Conservation (phyloP, 129 eudicot genomes). For the Centella asiatica region DNA sequence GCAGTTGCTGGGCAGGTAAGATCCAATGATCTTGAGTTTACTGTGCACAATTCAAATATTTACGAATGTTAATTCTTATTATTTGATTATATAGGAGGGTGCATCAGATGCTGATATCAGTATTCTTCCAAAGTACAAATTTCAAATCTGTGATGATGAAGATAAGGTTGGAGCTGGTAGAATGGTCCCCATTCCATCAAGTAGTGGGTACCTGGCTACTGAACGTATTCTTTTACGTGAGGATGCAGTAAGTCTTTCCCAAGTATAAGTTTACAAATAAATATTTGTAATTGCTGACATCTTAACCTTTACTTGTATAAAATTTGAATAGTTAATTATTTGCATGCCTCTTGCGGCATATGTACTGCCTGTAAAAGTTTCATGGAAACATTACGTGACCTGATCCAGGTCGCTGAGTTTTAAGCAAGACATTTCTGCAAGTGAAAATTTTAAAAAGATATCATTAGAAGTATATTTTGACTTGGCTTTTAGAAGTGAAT, state of each 20-base stretch:
- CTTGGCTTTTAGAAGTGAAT: background rate
- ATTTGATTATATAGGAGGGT: slow-evolving; percentile 60
- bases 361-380: too few relatives aligned
- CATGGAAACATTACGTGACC: too few relatives aligned
- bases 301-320: too few relatives aligned
- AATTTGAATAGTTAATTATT: too few relatives aligned
- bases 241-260: slow-evolving; percentile 70
- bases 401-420: too few relatives aligned
- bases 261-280: background rate
- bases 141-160: slow-evolving; percentile 42
- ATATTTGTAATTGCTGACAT: background rate
- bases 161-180: slow-evolving; percentile 71
- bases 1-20: slow-evolving; percentile 92
- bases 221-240: slow-evolving; percentile 81
- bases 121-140: slow-evolving; percentile 73
- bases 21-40: background rate
- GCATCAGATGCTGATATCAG: slow-evolving; percentile 83
- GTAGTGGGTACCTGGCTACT: slow-evolving; percentile 43
- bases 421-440: background rate
- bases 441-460: background rate
- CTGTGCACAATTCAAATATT: background rate
- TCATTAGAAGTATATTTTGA: background rate
- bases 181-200: slow-evolving; percentile 67
- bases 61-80: slow-evolving; percentile 2
- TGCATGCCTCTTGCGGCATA: too few relatives aligned